Conservation (phyloP, 768 basidiomycete species). For the Lactarius hengduanensis region DNA sequence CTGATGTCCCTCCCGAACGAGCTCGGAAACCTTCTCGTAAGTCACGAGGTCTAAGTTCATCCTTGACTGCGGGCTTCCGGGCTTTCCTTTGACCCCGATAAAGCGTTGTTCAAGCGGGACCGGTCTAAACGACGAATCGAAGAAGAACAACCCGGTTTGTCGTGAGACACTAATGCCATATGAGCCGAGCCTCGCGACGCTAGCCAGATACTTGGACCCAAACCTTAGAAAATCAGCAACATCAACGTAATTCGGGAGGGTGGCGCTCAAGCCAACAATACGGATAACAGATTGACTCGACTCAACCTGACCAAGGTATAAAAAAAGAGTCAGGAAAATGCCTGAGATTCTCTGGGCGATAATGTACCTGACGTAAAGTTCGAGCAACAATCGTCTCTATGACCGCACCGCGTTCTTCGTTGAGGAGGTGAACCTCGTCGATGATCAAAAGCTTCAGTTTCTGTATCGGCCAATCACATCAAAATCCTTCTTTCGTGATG, state of each 20-base stretch:
- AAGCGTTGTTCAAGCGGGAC: slow-evolving; percentile 98
- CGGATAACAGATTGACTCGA: slow-evolving; percentile 94
- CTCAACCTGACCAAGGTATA: slow-evolving; percentile 64
- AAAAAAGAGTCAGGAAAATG: slow-evolving; percentile 4
- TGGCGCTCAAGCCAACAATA: slow-evolving; percentile 94
- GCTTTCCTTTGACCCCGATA: slow-evolving; percentile 88
- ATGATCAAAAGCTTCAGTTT: slow-evolving; percentile 93
- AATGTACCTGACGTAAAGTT: slow-evolving; percentile 77
- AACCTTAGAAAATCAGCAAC: slow-evolving; percentile 94
- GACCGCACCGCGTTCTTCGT: slow-evolving; percentile 97
- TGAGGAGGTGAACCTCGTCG: slow-evolving; percentile 95
- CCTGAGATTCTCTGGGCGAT: background rate
- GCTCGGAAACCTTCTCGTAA: slow-evolving; percentile 85
- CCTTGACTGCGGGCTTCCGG: slow-evolving; percentile 65
- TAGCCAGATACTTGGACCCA: slow-evolving; percentile 23
- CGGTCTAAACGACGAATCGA: slow-evolving; percentile 95
- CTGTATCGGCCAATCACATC: slow-evolving; percentile 41
- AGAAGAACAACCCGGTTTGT: slow-evolving; percentile 89
- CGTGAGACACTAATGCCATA: slow-evolving; percentile 68
- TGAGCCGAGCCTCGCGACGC: slow-evolving; percentile 16
- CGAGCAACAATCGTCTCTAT: slow-evolving; percentile 98
- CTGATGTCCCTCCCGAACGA: slow-evolving; percentile 91
- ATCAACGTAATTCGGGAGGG: slow-evolving; percentile 94
- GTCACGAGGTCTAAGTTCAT: slow-evolving; percentile 86
- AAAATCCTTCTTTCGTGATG: background rate